Evolutionary conservation across 1,284 basidiomycete species (phyloP).

Genomic region (Cystodermella granulosa): DNA sequence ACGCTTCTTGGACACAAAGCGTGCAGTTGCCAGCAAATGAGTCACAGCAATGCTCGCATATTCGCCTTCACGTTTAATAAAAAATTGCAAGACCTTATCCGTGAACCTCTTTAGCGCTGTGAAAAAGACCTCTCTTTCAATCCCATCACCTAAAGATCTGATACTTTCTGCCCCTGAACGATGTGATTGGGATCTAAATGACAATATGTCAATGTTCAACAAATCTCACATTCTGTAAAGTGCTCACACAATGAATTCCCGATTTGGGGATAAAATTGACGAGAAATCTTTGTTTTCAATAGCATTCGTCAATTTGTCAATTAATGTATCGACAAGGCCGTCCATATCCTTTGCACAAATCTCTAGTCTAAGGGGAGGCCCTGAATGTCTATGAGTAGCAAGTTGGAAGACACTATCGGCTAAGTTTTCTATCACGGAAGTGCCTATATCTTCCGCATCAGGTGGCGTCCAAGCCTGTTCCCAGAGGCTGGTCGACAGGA

Average conservation of each 20-base stretch:
- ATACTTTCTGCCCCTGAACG: neutral
- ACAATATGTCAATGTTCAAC: neutral
- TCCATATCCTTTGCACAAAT: neutral
- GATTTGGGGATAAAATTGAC: neutral
- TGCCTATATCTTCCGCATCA: too few species aligned
- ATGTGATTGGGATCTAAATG: neutral
- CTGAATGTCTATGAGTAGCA: too few species aligned
- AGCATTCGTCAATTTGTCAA: neutral
- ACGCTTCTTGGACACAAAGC: neutral
- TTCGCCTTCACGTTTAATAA: neutral
- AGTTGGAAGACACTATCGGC: too few species aligned
- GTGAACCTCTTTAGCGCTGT: neutral
- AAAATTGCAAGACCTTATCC: neutral
- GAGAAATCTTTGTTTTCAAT: neutral
- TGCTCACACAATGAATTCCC: neutral
- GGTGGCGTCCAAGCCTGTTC: too few species aligned
- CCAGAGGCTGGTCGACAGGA: too few species aligned
- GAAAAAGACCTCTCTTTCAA: neutral
- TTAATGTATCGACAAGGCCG: neutral
- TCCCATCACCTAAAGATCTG: neutral
- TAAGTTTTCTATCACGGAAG: too few species aligned
- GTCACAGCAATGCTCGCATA: neutral
- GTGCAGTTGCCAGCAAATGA: neutral
- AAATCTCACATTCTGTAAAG: neutral
- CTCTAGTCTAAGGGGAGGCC: too few species aligned